A percentile compares a stretch with the other conserved stretches of the same genome.
phyloP scores from a whole-genome alignment of 345 rosid species.

The Syzygium oleosum region DNA sequence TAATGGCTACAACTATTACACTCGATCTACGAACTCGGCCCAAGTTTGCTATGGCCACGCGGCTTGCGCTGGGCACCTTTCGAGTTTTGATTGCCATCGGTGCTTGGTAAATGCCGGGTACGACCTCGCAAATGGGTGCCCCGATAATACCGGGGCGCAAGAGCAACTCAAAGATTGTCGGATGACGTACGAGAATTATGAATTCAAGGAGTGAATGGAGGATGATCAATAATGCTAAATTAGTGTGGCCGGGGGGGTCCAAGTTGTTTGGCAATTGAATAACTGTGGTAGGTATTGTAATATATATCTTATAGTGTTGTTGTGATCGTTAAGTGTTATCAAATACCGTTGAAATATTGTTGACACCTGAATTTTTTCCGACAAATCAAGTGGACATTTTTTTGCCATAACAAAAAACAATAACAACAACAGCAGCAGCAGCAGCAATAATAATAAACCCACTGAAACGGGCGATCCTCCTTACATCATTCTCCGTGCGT shows the following conservation, averaged over 20 bases:
- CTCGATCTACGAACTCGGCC: background rate
- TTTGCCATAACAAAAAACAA: background rate
- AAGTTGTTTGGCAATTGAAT: background rate
- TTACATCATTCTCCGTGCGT: background rate
- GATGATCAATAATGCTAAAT: accelerated
- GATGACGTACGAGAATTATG: background rate
- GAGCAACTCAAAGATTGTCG: background rate
- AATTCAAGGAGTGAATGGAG: background rate
- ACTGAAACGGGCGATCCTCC: background rate
- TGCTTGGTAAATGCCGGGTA: background rate
- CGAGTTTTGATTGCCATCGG: background rate
- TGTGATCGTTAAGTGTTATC: accelerated
- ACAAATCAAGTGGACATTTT: background rate
- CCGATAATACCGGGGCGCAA: background rate
- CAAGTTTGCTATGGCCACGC: background rate
- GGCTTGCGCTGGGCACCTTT: background rate
- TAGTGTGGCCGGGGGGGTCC: background rate
- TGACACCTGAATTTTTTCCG: background rate
- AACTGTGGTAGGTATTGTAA: accelerated
- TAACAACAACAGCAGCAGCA: too few relatives aligned
- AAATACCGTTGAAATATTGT: background rate
- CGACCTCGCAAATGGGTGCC: background rate
- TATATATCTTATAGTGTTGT: background rate
- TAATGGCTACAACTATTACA: background rate
- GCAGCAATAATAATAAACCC: background rate